Evolutionary conservation across 139 green algal genomes (phyloP).

Genomic region (Pseudopediastrum boryanum): DNA sequence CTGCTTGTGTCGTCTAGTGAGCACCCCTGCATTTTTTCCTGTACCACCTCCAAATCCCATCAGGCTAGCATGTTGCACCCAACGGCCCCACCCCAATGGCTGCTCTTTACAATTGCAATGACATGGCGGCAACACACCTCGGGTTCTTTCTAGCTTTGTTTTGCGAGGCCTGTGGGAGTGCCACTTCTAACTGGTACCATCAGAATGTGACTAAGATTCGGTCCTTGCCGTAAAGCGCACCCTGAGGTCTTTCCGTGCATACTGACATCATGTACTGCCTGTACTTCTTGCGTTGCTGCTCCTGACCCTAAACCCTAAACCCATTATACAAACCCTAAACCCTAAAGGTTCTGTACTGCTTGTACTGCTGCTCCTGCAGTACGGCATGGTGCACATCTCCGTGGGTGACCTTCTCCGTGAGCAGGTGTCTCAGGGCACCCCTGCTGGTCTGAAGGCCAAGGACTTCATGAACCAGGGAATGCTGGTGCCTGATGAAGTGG

Average conservation of each 20-base stretch:
- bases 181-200: neutral
- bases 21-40: too few species aligned
- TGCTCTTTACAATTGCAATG: too few species aligned
- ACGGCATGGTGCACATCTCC: slow-evolving; percentile 93
- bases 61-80: too few species aligned
- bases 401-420: slow-evolving; percentile 96
- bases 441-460: slow-evolving; percentile 70
- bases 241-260: neutral
- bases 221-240: neutral
- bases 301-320: neutral
- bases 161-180: too few species aligned
- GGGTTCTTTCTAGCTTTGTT: too few species aligned
- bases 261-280: neutral
- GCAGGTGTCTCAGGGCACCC: slow-evolving; percentile 87
- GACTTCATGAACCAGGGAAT: slow-evolving; percentile 94
- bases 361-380: slow-evolving; percentile 85
- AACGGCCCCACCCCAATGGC: too few species aligned
- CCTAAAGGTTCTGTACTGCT: neutral
- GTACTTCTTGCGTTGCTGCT: neutral
- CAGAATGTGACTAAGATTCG: neutral
- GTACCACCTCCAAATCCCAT: too few species aligned
- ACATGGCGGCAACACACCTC: too few species aligned
- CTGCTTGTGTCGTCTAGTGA: too few species aligned
- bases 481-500: slow-evolving; percentile 95
- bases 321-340: neutral